Base-by-base conservation (phyloP, 148 eudicot species). In the Arctostaphylos glauca region DNA sequence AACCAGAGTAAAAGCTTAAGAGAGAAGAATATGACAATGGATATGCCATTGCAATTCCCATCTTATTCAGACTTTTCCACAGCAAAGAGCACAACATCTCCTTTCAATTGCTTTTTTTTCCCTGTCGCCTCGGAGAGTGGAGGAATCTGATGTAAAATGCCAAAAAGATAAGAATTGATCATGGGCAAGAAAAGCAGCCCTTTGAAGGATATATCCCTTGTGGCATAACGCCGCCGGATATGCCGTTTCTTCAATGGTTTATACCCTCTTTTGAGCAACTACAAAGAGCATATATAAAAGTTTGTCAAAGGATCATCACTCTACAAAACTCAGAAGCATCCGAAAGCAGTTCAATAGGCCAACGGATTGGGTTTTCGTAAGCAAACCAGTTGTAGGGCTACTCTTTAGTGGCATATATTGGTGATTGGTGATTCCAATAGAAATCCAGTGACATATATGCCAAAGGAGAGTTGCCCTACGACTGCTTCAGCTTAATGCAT, bases 381-480 rank as follows among this genome's bases (percentile, higher is more conserved):
- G 87, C 84, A 21, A 84, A 87, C n/a, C 81, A 87, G 84, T 89
- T 23, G 15, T 80, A 81, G 88, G 89, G 88, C 88, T 76, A 64
- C 88, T 83, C 83, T 89, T 60, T 15, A 3, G 87, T 89, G 91
- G 91, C 91, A 84, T 86, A 86, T 23, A 31, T 64, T n/a, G 78
- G 3, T 55, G 58, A 19, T 12, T 55, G 25, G 15, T 60, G 38
- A 41, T 9, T 5, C 25, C 52, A 4, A 21, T 44, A 3, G 73
- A 68, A 44, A 18, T 56, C 21, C 31, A 9, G 9, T 84, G 52
- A 78, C 81, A 84, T n/a, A n/a, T n/a, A n/a, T 77, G 91, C 91
- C 91, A 89, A 87, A 87, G 52, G 76, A 72, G 76, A 72, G 76
- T 72, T 72, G 76, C 76, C 52, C 68, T 9, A 62, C 80, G 84